Conservation (phyloP, 164 flowering plant species). For the Macadamia integrifolia region DNA sequence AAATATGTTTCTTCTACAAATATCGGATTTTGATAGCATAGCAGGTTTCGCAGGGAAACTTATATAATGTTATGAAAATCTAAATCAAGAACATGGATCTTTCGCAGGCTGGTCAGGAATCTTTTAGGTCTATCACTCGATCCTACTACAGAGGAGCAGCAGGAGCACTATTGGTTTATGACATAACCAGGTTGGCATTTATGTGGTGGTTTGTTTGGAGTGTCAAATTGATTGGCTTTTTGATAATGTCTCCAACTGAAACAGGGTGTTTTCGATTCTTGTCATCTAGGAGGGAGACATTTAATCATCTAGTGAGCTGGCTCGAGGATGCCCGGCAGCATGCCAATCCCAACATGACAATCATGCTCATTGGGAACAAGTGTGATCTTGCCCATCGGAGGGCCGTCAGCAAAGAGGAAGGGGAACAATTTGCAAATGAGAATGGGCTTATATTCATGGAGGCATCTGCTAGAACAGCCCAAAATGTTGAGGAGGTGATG, state of each 20-base stretch:
- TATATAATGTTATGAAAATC: background rate
- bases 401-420: conserved; percentile 87
- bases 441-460: conserved; percentile 81
- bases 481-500: conserved; percentile 78
- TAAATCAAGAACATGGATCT: conserved; percentile 1
- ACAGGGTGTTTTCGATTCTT: background rate
- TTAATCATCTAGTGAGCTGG: conserved; percentile 88
- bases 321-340: conserved; percentile 89
- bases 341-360: conserved; percentile 84
- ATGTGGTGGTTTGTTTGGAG: background rate
- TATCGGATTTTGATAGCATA: background rate
- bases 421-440: conserved; percentile 91
- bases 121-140: conserved; percentile 20
- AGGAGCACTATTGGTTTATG: conserved; percentile 24
- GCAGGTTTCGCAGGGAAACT: background rate
- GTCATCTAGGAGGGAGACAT: conserved; percentile 72
- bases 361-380: conserved; percentile 83
- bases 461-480: conserved; percentile 88
- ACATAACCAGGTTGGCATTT: conserved; percentile 10
- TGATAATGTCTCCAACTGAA: background rate
- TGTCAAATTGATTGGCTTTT: background rate
- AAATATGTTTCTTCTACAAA: background rate
- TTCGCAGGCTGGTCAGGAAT: conserved; percentile 29
- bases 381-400: conserved; percentile 76
- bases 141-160: conserved; percentile 25